Conservation (phyloP, 2,329 filamentous ascomycete genomes). For the Venturia carpophila region DNA sequence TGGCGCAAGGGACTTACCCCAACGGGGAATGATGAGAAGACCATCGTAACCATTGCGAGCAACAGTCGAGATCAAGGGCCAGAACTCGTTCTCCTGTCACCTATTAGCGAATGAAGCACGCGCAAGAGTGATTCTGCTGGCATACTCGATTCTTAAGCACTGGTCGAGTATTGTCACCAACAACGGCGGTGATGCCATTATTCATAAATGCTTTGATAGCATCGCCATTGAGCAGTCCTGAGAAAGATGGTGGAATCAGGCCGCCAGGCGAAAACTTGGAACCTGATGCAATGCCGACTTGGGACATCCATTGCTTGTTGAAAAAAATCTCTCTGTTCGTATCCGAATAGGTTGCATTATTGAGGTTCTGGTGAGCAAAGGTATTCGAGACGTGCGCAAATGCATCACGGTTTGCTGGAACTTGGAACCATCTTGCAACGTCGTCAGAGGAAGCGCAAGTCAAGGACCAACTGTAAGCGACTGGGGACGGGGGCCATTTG, state of each 20-base stretch:
- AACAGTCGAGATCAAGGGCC: slow-evolving; percentile 9
- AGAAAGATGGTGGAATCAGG: slow-evolving; percentile 15
- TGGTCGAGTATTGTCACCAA: slow-evolving; percentile 13
- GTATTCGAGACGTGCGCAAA: slow-evolving; percentile 15
- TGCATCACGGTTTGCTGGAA: slow-evolving; percentile 16
- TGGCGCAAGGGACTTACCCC: neutral
- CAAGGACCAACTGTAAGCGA: slow-evolving; percentile 6
- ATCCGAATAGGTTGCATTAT: slow-evolving; percentile 17
- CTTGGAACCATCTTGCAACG: slow-evolving; percentile 9
- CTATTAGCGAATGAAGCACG: neutral
- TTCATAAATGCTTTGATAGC: slow-evolving; percentile 16
- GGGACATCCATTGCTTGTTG: slow-evolving; percentile 11
- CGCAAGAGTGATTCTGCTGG: neutral
- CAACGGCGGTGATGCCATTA: slow-evolving; percentile 10
- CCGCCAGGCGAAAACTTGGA: slow-evolving; percentile 2
- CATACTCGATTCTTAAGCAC: neutral
- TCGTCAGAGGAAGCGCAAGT: slow-evolving; percentile 7
- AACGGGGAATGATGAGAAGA: slow-evolving; percentile 11
- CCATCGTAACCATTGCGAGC: slow-evolving; percentile 14
- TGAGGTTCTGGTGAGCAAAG: slow-evolving; percentile 1
- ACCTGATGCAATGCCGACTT: slow-evolving; percentile 8
- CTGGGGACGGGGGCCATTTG: slow-evolving; percentile 37
- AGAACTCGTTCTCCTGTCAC: slow-evolving; percentile 12
- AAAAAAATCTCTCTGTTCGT: slow-evolving; percentile 10
- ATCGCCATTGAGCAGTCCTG: slow-evolving; percentile 15